These are phyloP conservation scores for Ganoderma multipileum DNA, from an alignment of 1,284 basidiomycete species.

Conservation along the genomic window DNA sequence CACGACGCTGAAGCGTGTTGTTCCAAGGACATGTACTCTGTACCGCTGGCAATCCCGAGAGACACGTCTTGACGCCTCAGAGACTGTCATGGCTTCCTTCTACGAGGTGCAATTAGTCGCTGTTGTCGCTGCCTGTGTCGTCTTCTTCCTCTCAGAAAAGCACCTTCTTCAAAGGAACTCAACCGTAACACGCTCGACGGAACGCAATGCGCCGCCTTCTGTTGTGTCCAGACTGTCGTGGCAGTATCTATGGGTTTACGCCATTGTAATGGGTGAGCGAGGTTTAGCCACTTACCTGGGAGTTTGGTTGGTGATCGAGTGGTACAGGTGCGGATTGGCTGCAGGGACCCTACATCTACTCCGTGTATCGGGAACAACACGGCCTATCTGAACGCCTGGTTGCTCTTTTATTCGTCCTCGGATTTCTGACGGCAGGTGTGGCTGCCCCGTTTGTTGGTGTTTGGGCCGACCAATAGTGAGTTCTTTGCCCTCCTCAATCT, in stretches of 20 bases:
- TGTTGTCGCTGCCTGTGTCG: constrained; percentile 52
- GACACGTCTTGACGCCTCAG: background rate
- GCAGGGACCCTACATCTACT: constrained; percentile 81
- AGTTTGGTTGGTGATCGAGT: constrained; percentile 7
- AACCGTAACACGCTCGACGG: constrained; percentile 32
- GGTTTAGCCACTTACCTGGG: background rate
- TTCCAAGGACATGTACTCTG: background rate
- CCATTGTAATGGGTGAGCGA: constrained; percentile 73
- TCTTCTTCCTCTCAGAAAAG: constrained; percentile 55
- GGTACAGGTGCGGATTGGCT: constrained; percentile 75
- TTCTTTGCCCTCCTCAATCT: constrained; percentile 17
- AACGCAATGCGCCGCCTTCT: constrained; percentile 25
- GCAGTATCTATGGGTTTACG: constrained; percentile 73
- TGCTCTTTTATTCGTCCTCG: constrained; percentile 74
- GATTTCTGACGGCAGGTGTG: constrained; percentile 73
- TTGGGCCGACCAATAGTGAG: constrained; percentile 79
- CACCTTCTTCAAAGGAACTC: constrained; percentile 43
- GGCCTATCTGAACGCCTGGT: constrained; percentile 66
- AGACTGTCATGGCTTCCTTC: constrained; percentile 41
- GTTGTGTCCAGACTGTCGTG: constrained; percentile 50
- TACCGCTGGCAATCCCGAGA: background rate
- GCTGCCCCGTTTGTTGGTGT: constrained; percentile 73
- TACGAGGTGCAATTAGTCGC: constrained; percentile 59
- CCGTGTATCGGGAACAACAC: constrained; percentile 75
- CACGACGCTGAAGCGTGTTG: background rate